Evolutionary conservation across 495 filamentous ascomycete species (phyloP), one percentile per base, ranked within the genome.

Genomic region (Chaetomium cochliodes): DNA sequence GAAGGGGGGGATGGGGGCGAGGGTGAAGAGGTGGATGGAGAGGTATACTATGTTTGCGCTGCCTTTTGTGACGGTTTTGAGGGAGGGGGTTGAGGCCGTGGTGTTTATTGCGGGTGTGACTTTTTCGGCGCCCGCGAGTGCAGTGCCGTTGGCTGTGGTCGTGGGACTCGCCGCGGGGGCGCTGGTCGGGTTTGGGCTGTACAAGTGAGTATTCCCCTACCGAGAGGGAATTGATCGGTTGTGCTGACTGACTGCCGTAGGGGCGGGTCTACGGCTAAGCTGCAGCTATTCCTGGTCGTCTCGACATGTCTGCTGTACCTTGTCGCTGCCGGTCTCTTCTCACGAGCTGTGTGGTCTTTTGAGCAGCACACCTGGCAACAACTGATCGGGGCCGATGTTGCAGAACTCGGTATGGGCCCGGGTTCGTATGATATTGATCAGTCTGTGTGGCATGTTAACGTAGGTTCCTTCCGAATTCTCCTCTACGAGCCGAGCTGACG

Each of bases 391-490:
- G 85, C 86, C 12, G 92, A 96, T 74, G 86, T 85, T 3, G 80
- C 84, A 0, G 92, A 96, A 72, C 78, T 83, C 1, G 93, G 93
- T 3, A 73, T 84, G 12, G 93, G 93, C 0, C 83, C 92, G 0
- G 93, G 93, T 5, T 94, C 91, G 0, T 97, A 97, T 76, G 87
- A 97, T 72, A 93, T 96, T 67, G 80, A 81, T 30, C 77, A 87
- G 67, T 92, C 86, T 54, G 92, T 97, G 3, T 97, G 93, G 93
- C 93, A 97, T 71, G 86, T 96, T 56, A 96, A 96, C 70, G 86
- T 88, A 77, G 73, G 86, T 80, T 26, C 25, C 18, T 15, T n/a
- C 55, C 15, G n/a, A 6, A 49, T 25, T 23, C 7, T 20, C 39
- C 5, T 57, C 50, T 2, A 12, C 15, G 37, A 9, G 13, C 7